Base-by-base conservation (phyloP, 495 filamentous ascomycete species). In the Geoglossum glabrum region DNA sequence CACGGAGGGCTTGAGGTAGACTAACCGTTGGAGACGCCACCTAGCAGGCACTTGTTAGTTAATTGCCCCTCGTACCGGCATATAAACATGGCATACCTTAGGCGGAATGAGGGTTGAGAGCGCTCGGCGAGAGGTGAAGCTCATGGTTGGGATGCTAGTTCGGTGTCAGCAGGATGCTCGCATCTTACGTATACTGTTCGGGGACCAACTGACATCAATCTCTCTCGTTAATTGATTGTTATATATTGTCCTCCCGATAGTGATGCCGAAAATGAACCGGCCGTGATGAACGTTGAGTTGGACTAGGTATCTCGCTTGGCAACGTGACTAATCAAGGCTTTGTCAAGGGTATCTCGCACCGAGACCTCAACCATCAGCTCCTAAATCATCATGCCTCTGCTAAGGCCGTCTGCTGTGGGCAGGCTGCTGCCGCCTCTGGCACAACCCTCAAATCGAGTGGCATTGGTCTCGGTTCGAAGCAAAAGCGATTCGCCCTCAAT, bases 31-130 rank as follows among this genome's bases (percentile, higher is more conserved):
- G 92, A 64, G 90, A 95, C 63, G 92, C 88, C 67, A 98, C 74
- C 83, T 87, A 67, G 5, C 1, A 3, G 17, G 17, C 30, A 7
- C 2, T 15, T 52, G 26, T 52, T 21, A 30, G 49, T 15, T 52
- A 27, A 31, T 31, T 52, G 23, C 15, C 8, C 11, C 25, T 19
- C 23, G 23, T 5, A 45, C 40, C n/a, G 13, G 17, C n/a, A 45
- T 17, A 10, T 21, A 52, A 17, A 6, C 11, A 52, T 52, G 23
- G 64, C 79, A 62, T 80, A 90, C 90, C 85, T 97, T 97, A 64
- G 92, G 92, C 64, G 92, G 92, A 71, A 99, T 94, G 69, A 99
- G 79, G 77, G 93, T 95, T 67, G 93, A 96, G 67, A 99, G 84
- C 78, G 79, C 84, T 71, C 90, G 80, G 71, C 84, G 84, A 65